These are phyloP conservation scores for Aspergillus ochraceoroseus DNA, from an alignment of 2,329 filamentous ascomycete species.

Conservation along the genomic window DNA sequence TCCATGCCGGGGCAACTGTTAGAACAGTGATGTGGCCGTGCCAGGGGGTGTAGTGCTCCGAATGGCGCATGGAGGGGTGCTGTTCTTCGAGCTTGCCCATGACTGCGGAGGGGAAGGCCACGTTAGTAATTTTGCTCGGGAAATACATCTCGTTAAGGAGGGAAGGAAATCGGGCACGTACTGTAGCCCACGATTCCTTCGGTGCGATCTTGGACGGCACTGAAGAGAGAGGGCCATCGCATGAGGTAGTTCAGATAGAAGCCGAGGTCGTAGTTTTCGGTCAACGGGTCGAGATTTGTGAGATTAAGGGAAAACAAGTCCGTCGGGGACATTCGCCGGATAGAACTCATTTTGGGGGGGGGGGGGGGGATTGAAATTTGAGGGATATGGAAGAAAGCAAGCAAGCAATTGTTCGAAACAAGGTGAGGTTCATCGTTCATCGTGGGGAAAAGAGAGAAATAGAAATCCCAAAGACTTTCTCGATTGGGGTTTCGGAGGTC, in stretches of 20 bases:
- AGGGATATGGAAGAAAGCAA: too few relatives aligned
- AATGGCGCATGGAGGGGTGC: slow-evolving; percentile 66
- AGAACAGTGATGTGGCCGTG: slow-evolving; percentile 96
- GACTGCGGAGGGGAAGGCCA: slow-evolving; percentile 51
- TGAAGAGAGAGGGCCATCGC: slow-evolving; percentile 92
- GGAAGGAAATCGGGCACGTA: slow-evolving; percentile 44
- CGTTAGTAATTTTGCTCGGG: not conserved
- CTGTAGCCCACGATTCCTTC: slow-evolving; percentile 95
- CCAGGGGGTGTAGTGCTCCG: slow-evolving; percentile 94
- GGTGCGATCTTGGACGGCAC: slow-evolving; percentile 77
- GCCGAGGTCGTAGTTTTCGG: slow-evolving; percentile 93
- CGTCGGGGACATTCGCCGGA: slow-evolving; percentile 75
- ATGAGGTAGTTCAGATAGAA: slow-evolving; percentile 97
- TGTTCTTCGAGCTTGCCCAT: slow-evolving; percentile 96
- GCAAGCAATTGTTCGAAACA: too few relatives aligned
- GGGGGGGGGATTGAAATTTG: not conserved
- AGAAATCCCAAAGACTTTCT: slow-evolving; percentile 9
- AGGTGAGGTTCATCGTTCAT: too few relatives aligned
- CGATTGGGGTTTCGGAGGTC: slow-evolving; percentile 27
- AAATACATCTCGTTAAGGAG: too few relatives aligned
- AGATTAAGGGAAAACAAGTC: slow-evolving; percentile 88
- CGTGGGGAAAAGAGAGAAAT: slow-evolving; percentile 8
- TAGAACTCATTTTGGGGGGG: slow-evolving; percentile 62
- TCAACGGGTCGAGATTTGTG: slow-evolving; percentile 91
- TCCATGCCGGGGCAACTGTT: slow-evolving; percentile 81